Percentiles rank a stretch among this genome's conserved stretches.
These are phyloP conservation scores for Buddleja alternifolia DNA, from an alignment of 257 asterid species.

Conservation along the genomic window DNA sequence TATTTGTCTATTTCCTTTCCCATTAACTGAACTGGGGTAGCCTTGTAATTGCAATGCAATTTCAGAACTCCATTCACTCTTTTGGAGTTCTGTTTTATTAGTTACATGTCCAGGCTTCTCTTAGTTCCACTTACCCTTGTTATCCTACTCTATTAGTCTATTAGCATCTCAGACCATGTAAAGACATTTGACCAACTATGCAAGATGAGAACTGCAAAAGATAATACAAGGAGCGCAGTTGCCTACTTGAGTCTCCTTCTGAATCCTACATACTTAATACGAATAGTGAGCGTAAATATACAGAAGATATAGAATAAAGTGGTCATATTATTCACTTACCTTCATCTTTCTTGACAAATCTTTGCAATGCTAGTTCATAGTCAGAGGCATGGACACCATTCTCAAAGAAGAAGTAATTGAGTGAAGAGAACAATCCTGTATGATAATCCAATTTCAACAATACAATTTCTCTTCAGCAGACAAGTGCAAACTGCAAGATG, in stretches of 20 bases:
- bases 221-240: neutral
- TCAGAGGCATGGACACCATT: conserved; percentile 69
- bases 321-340: conserved; percentile 45
- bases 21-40: neutral
- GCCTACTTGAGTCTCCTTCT: conserved; percentile 13
- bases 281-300: conserved; percentile 15
- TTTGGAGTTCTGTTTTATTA: neutral
- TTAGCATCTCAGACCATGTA: too few species aligned
- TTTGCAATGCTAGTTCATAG: conserved; percentile 75
- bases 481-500: conserved; percentile 11
- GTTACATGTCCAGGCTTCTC: neutral
- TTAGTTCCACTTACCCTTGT: neutral
- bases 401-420: conserved; percentile 78
- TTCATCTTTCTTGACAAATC: conserved; percentile 56
- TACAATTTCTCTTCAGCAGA: conserved; percentile 24
- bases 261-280: neutral
- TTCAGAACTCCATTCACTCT: neutral
- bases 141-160: conserved; percentile 14
- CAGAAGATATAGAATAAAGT: conserved; percentile 1
- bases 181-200: too few species aligned
- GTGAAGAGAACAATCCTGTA: conserved; percentile 84
- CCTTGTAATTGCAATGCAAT: neutral
- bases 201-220: conserved; percentile 7
- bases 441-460: conserved; percentile 31
- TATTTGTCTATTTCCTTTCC: too few species aligned